Conservation (phyloP, 345 rosid genomes). For the Rhodomyrtus tomentosa region DNA sequence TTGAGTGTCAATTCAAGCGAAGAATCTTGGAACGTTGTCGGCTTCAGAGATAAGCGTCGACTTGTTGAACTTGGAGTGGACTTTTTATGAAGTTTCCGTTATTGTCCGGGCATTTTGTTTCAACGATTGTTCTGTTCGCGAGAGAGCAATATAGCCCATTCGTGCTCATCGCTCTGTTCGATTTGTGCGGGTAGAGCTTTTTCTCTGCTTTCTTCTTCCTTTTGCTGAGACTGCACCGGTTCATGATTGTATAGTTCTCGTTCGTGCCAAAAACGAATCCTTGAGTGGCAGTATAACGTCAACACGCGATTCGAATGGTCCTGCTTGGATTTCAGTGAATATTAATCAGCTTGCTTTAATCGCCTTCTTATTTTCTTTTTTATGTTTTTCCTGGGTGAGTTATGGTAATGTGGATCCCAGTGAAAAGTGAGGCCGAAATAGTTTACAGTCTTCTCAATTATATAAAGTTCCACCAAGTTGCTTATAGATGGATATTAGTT, state of each 20-base stretch:
- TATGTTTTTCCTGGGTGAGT: neutral
- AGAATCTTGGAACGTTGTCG: neutral
- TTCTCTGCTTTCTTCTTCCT: neutral
- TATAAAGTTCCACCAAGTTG: neutral
- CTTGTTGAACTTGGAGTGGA: neutral
- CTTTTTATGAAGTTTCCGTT: neutral
- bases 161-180: neutral
- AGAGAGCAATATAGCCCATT: neutral
- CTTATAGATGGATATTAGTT: neutral
- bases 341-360: neutral
- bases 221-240: neutral
- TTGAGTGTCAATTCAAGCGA: neutral
- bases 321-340: neutral
- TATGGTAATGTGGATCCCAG: neutral
- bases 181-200: neutral
- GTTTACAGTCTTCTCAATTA: neutral
- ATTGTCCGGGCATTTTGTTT: neutral
- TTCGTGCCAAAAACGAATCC: neutral
- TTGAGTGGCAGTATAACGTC: neutral
- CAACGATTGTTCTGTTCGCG: neutral
- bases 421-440: neutral
- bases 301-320: neutral
- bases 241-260: neutral
- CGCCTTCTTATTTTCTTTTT: neutral
- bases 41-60: neutral